Base-by-base conservation (phyloP, 257 asterid genomes). In the Oldenlandia corymbosa region DNA sequence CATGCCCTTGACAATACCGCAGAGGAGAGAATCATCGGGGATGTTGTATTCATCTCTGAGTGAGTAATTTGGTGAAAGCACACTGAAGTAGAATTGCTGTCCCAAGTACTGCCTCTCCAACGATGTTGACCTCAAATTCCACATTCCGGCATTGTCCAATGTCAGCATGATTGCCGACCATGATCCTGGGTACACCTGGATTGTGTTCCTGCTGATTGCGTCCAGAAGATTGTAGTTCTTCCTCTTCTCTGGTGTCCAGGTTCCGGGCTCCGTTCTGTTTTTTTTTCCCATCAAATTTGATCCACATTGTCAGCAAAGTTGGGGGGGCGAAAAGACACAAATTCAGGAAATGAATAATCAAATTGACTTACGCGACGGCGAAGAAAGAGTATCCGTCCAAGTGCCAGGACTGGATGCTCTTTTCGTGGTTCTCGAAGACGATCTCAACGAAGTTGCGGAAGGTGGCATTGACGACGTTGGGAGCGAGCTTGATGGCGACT, bases 111-210 rank as follows among this genome's bases (percentile, higher is more conserved):
- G 75, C 53, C 83, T 80, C 75, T 86, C 95, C 5, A 76, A n/a
- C 12, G 28, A 9, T 26, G 64, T 9, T 0, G 91, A 82, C 42
- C 95, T 79, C 73, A 82, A 18, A 62, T 62, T 84, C 92, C 95
- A 87, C 80, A 84, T 78, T 8, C 95, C 92, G 0, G 90, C 84
- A 21, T 87, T 87, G 65, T 87, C 92, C 62, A 82, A 7, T 2
- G 95, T 80, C 1, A 76, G 58, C 91, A 87, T 71, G 7, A 84
- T 49, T 0, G 95, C 92, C 7, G 88, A 80, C 95, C 95, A 87
- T 56, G 85, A 74, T 4, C 77, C 71, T 0, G 95, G 95, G 34
- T 80, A 84, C 4, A 87, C 95, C 17, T 87, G 95, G 24, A 87
- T 66, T 3, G 91, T 87, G 75, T 84, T 66, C 60, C 83, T 65